A percentile compares a stretch with the other conserved stretches of the same genome.
Conservation (phyloP, 1,284 basidiomycete genomes). For the Trametes pubescens region DNA sequence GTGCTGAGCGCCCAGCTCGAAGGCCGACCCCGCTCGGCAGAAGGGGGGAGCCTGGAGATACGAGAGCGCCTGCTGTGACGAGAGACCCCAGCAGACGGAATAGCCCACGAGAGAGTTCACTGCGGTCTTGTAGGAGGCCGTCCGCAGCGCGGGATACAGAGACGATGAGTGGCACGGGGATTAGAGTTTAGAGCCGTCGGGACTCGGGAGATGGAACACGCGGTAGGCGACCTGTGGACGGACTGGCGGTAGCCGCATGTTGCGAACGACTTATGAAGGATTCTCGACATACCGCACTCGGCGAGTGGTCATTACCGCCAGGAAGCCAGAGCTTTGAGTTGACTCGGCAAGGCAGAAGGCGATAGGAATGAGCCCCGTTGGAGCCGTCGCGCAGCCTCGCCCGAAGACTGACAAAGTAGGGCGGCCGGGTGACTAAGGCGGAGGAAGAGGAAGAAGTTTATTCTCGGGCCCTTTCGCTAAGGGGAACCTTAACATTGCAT, state of each 20-base stretch:
- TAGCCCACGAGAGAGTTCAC: not conserved
- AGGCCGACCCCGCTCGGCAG: slow-evolving; percentile 17
- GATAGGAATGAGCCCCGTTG: not conserved
- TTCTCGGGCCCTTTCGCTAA: not conserved
- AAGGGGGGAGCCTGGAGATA: slow-evolving; percentile 9
- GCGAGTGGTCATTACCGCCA: not conserved
- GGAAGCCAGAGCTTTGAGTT: not conserved
- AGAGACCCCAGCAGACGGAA: not conserved
- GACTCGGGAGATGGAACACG: slow-evolving; percentile 27
- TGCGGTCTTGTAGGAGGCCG: not conserved
- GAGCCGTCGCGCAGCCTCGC: not conserved
- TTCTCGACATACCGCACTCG: not conserved
- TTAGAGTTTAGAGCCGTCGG: slow-evolving; percentile 17
- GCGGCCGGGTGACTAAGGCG: not conserved
- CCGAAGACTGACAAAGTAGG: not conserved
- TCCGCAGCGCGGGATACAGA: not conserved
- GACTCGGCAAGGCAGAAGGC: not conserved
- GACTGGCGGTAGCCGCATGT: slow-evolving; percentile 16
- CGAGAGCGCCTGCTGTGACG: slow-evolving; percentile 7
- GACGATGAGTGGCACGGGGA: slow-evolving; percentile 7
- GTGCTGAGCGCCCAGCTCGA: not conserved
- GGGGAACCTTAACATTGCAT: not conserved
- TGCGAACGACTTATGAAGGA: not conserved
- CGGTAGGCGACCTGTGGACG: slow-evolving; percentile 24
- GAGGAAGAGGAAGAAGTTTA: not conserved